Percentiles rank a stretch among this genome's conserved stretches.
Conservation (phyloP, 805 yeast genomes). For the Barnettozyma sucrosica region DNA sequence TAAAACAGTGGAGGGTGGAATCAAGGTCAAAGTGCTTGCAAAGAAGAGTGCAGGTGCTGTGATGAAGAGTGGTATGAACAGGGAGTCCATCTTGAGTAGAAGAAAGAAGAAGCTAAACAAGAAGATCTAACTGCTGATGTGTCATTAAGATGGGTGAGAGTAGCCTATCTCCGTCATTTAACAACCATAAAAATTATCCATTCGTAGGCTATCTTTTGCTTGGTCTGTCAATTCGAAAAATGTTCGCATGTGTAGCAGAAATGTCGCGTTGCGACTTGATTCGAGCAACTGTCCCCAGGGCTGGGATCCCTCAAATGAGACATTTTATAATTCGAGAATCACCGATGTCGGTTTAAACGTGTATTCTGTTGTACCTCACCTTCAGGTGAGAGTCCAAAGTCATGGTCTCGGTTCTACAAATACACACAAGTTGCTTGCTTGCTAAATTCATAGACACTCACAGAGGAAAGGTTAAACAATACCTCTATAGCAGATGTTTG, state of each 20-base stretch:
- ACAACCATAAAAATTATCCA: background rate
- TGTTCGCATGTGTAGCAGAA: background rate
- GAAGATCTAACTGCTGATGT: slow-evolving; percentile 5
- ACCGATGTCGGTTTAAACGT: too few species aligned
- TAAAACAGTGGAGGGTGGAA: slow-evolving; percentile 21
- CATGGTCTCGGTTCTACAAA: too few species aligned
- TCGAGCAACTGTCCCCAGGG: too few species aligned
- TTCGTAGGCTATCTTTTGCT: background rate
- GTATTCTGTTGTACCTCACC: too few species aligned
- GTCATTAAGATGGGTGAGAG: background rate
- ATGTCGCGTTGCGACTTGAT: background rate
- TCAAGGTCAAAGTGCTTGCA: slow-evolving; percentile 19
- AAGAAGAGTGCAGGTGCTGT: slow-evolving; percentile 7
- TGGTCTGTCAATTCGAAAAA: too few species aligned
- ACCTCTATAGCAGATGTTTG: too few species aligned
- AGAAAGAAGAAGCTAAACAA: slow-evolving; percentile 24
- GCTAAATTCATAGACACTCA: too few species aligned
- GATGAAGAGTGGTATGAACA: slow-evolving; percentile 13
- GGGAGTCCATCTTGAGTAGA: slow-evolving; percentile 19
- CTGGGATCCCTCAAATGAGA: too few species aligned
- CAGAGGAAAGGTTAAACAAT: too few species aligned
- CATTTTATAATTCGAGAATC: too few species aligned
- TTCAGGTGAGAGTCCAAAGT: too few species aligned
- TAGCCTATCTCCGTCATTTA: background rate
- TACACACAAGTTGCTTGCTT: too few species aligned